A percentile compares a stretch with the other conserved stretches of the same genome.
phyloP scores from a whole-genome alignment of 345 rosid species.

The Melaleuca alternifolia region DNA sequence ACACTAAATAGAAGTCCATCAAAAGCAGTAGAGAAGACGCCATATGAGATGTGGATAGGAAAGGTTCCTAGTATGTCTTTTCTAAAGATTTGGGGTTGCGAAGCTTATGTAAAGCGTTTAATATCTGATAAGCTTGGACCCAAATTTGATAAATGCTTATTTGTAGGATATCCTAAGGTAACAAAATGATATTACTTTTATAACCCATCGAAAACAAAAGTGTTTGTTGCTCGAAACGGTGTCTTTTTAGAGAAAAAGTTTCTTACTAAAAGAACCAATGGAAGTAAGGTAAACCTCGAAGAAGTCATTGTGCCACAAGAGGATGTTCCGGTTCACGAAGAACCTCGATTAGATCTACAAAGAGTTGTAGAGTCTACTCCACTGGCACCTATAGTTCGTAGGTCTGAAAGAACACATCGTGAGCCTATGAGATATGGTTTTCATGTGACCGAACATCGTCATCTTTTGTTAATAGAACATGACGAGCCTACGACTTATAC shows the following conservation, averaged over 20 bases:
- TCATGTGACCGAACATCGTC: neutral
- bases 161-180: neutral
- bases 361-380: neutral
- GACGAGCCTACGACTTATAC: slow-evolving; percentile 3
- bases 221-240: neutral
- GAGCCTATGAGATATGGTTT: neutral
- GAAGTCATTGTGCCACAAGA: neutral
- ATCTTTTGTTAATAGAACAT: neutral
- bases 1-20: neutral
- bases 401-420: neutral
- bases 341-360: neutral
- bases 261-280: neutral
- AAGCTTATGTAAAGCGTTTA: neutral
- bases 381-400: neutral
- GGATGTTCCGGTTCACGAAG: neutral
- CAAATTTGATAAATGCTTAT: neutral
- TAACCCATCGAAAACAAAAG: neutral
- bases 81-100: neutral
- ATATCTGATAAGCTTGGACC: neutral
- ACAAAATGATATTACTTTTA: slow-evolving; percentile 1
- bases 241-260: neutral
- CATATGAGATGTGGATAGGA: neutral
- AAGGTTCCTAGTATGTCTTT: neutral
- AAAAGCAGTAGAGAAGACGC: neutral
- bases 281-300: neutral